Conservation (phyloP, 345 rosid genomes). For the Trapa bicornis region DNA sequence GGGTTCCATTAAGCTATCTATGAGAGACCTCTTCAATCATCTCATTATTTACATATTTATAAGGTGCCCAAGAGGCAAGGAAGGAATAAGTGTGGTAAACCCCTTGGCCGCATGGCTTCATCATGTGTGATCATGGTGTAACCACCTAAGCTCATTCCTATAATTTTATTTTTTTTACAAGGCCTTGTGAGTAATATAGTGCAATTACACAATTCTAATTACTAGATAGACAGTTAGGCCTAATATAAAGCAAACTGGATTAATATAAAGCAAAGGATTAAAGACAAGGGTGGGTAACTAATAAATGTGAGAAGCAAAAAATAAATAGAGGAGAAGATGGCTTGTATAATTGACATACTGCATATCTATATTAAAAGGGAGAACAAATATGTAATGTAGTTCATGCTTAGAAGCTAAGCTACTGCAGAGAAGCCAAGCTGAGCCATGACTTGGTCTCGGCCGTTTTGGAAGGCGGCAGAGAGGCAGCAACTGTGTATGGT, state of each 20-base stretch:
- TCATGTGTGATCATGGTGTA: too few relatives aligned
- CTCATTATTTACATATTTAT: too few relatives aligned
- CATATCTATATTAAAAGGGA: not conserved
- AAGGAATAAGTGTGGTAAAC: too few relatives aligned
- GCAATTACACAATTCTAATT: not conserved
- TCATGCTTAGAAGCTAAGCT: not conserved
- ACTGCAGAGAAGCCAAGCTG: constrained; percentile 44
- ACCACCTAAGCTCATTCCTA: too few relatives aligned
- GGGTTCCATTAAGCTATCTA: too few relatives aligned
- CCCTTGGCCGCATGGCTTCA: too few relatives aligned
- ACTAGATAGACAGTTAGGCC: not conserved
- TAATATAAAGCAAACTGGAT: not conserved
- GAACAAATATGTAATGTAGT: not conserved
- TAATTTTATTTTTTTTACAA: not conserved
- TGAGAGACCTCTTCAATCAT: too few relatives aligned
- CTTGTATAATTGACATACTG: not conserved
- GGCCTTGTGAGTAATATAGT: not conserved
- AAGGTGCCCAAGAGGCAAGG: too few relatives aligned
- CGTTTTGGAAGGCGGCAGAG: constrained; percentile 25
- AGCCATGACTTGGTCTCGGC: constrained; percentile 57
- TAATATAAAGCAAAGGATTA: constrained; percentile 1
- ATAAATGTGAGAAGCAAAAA: not conserved
- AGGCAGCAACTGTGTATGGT: constrained; percentile 35
- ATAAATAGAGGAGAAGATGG: not conserved
- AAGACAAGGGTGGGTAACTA: not conserved